phyloP scores from a whole-genome alignment of 2,329 filamentous ascomycete species.

The Pseudogymnoascus sp. region DNA sequence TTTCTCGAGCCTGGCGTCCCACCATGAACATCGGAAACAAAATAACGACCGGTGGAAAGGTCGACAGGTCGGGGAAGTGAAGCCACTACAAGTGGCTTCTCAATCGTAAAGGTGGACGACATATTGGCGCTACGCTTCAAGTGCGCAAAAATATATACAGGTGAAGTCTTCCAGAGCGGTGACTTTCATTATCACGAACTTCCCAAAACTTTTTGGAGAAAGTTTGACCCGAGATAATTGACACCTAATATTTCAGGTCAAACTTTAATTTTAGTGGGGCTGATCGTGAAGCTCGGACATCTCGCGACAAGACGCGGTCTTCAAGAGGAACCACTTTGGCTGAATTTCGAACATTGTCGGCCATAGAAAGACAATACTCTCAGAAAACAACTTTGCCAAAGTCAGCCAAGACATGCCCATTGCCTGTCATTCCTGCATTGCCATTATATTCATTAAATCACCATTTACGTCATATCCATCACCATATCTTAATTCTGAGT shows the following conservation, averaged over 20 bases:
- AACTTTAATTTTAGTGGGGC: not conserved
- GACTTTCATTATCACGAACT: slow-evolving; percentile 9
- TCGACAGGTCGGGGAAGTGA: slow-evolving; percentile 54
- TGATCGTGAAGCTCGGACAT: not conserved
- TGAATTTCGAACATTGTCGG: slow-evolving; percentile 3
- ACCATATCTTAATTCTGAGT: not conserved
- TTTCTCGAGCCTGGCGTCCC: slow-evolving; percentile 52
- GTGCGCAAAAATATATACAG: slow-evolving; percentile 9
- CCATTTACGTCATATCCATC: not conserved
- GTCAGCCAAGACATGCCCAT: not conserved
- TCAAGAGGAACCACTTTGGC: slow-evolving; percentile 10
- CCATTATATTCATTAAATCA: not conserved
- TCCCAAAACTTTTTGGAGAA: slow-evolving; percentile 13
- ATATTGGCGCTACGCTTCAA: slow-evolving; percentile 20
- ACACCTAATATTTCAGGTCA: not conserved
- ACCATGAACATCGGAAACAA: slow-evolving; percentile 56
- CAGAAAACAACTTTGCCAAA: not conserved
- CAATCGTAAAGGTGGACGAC: slow-evolving; percentile 50
- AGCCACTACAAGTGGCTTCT: slow-evolving; percentile 58
- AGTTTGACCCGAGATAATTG: slow-evolving; percentile 1
- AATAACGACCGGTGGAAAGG: slow-evolving; percentile 44
- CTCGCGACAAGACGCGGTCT: slow-evolving; percentile 10
- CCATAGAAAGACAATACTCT: not conserved
- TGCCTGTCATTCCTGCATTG: not conserved
- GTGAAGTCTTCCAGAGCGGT: slow-evolving; percentile 10